Conservation (phyloP, 331 rosid species). For the Telfairia occidentalis region DNA sequence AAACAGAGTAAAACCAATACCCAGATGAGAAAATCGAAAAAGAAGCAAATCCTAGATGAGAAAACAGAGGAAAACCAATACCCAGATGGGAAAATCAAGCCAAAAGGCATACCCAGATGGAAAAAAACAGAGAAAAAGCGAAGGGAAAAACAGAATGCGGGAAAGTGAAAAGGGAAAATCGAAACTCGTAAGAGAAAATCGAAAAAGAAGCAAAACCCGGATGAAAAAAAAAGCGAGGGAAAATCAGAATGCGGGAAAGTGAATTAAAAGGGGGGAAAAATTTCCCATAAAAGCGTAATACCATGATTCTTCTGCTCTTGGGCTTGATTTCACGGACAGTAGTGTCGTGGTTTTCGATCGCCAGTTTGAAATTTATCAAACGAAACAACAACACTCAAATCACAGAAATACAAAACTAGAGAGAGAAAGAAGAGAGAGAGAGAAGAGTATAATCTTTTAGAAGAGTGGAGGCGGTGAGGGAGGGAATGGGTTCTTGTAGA, state of each 20-base stretch:
- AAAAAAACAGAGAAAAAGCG: neutral
- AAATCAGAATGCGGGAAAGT: neutral
- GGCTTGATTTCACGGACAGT: slow-evolving; percentile 15
- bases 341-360: slow-evolving; percentile 8
- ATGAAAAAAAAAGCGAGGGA: neutral
- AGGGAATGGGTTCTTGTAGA: slow-evolving; percentile 73
- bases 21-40: neutral
- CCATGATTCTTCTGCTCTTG: slow-evolving; percentile 18
- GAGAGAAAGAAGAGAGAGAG: neutral
- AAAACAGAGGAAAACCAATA: slow-evolving; percentile 1
- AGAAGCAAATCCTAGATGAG: neutral
- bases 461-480: slow-evolving; percentile 36
- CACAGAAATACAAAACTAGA: slow-evolving; percentile 1
- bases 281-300: neutral
- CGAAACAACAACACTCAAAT: neutral
- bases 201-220: too few species aligned
- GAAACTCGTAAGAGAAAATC: too few species aligned
- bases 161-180: neutral
- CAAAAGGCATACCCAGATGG: neutral
- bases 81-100: neutral
- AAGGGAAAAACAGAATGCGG: neutral
- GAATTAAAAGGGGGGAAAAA: neutral
- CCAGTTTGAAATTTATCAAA: neutral
- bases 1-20: too few species aligned
- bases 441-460: neutral